Evolutionary conservation across 495 filamentous ascomycete genomes (phyloP), one percentile per base, ranked within the genome.

Genomic region (Aspergillus campestris): DNA sequence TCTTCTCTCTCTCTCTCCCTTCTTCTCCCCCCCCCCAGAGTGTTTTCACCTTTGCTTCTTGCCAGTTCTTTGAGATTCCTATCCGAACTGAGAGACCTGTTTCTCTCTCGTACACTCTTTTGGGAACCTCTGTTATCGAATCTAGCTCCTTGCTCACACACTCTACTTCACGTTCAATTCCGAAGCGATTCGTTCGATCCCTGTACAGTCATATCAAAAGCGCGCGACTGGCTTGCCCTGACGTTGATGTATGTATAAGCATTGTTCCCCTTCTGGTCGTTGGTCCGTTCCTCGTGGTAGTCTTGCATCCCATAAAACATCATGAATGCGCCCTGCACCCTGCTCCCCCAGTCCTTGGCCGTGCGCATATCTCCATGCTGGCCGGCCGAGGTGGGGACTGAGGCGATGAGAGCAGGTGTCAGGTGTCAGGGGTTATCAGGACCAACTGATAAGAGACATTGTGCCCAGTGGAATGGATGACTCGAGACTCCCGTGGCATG

Each of bases 41-140:
- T 47, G 45, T 44, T 53, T 49, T 44, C 37, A 46, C 47, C 39
- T 40, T 34, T 43, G 35, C 30, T 24, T 45, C 49, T 48, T 30
- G 29, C 45, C 44, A 47, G 29, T 47, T 37, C 31, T 48, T 50
- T 38, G 56, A 57, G 60, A 55, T 57, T 67, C 62, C 60, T 56
- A 56, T 67, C 66, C 65, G 66, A 71, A 66, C 66, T 53, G 66
- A 70, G 66, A 52, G 65, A 64, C 58, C 58, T 51, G 47, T 45
- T 58, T 66, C 67, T 69, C 69, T 72, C 62, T 59, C 54, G 45
- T 54, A 71, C 69, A 49, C 58, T 71, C 69, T 44, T 72, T 72
- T 61, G 60, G 59, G 60, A 61, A 59, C 46, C 53, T 46, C 44
- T 44, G 51, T 49, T 47, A 34, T 43, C 18, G 18, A 24, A 24